Evolutionary conservation across 495 filamentous ascomycete species (phyloP).

Genomic region (Neurospora pannonica): DNA sequence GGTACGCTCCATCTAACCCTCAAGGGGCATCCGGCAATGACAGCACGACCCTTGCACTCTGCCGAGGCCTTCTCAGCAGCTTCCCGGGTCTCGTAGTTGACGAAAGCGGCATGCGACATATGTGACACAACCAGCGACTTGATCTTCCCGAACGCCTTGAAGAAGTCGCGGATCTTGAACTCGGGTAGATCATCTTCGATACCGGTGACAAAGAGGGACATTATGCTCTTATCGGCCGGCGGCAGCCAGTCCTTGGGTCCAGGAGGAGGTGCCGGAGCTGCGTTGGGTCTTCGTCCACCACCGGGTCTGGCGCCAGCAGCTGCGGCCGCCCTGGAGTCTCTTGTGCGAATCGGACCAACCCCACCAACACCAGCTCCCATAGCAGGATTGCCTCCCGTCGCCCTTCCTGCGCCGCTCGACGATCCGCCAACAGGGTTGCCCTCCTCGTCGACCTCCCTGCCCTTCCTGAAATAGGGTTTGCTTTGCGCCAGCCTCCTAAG

Average conservation of each 20-base stretch:
- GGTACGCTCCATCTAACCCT: conserved; percentile 87
- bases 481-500: conserved; percentile 77
- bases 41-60: conserved; percentile 76
- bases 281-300: conserved; percentile 37
- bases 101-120: conserved; percentile 90
- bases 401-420: conserved; percentile 25
- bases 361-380: conserved; percentile 39
- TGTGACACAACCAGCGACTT: conserved; percentile 90
- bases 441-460: conserved; percentile 53
- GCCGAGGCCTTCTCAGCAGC: conserved; percentile 76
- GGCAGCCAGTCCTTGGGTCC: conserved; percentile 74
- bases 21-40: conserved; percentile 77
- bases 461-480: conserved; percentile 88
- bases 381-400: conserved; percentile 34
- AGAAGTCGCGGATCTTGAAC: conserved; percentile 80
- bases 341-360: conserved; percentile 61
- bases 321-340: conserved; percentile 45
- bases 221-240: conserved; percentile 72
- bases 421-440: conserved; percentile 33
- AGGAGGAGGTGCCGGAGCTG: conserved; percentile 67
- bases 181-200: conserved; percentile 95
- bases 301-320: conserved; percentile 38
- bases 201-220: conserved; percentile 86
- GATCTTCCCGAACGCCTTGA: conserved; percentile 75
- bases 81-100: conserved; percentile 80